Base-by-base conservation (phyloP, 2,329 filamentous ascomycete species). In the Didymella arachidicola region DNA sequence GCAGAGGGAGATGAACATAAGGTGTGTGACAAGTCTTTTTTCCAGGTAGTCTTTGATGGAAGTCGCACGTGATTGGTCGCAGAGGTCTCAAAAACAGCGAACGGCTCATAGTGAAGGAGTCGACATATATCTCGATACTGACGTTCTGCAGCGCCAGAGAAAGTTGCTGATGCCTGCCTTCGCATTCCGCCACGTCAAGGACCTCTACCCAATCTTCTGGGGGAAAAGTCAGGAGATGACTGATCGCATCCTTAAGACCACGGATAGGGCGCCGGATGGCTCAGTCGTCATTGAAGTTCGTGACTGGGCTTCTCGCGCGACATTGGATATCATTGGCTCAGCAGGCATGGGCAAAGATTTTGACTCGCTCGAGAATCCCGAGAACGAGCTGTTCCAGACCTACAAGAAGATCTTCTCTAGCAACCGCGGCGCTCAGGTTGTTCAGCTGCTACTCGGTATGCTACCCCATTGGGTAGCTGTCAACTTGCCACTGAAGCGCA, bases 1-100 rank as follows among this genome's bases (percentile, higher is more conserved):
- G 90, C 92, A 2, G 93, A 97, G 77, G 93, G 93, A n/a, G 91
- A 96, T 12, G 91, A 93, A 69, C 94, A 97, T 76, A 95, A 90
- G 79, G 80, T 86, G 68, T 34, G 65, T 49, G 2, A 4, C 7
- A 38, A 11, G 0, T 10, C 42, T 45, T 8, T 27, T 4, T 26
- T 1, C 26, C 2, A 25, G 11, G 30, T 14, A 5, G 29, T 30
- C 12, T 16, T 7, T 10, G 7, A 29, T 29, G 27, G 10, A 29
- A 29, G 7, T 29, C 30, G 30, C 14, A 16, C 30, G 5, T 32
- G 30, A 32, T 12, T 16, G 30, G 4, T 12, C 14, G 30, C 12
- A 12, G 12, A 32, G 2, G 14, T 19, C 19, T 4, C 18, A 18
- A 41, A 18, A 25, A 7, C 3, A 11, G 18, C n/a, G 11, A 11